These are phyloP conservation scores for Hortiboletus flavorubellus DNA, from an alignment of 768 basidiomycete genomes.

Conservation along the genomic window DNA sequence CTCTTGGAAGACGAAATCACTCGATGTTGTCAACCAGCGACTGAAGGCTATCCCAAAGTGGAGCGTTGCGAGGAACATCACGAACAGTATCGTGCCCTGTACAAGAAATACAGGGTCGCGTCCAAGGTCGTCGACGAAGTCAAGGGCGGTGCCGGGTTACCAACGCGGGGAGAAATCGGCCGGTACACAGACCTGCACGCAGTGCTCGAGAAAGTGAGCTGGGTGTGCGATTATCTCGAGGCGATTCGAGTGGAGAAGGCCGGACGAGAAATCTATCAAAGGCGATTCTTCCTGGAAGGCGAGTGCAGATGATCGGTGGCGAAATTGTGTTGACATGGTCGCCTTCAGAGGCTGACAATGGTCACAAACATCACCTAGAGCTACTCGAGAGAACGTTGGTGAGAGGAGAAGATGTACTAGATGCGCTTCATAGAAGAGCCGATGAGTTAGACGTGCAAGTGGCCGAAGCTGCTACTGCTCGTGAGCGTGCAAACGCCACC, in stretches of 20 bases:
- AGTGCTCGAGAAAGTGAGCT: conserved; percentile 18
- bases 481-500: conserved; percentile 9
- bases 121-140: conserved; percentile 23
- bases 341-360: conserved; percentile 22
- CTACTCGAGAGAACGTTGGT: conserved; percentile 28
- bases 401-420: conserved; percentile 13
- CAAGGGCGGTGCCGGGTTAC: conserved; percentile 12
- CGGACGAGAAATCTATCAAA: conserved; percentile 30
- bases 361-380: conserved; percentile 29
- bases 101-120: conserved; percentile 24
- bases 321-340: background rate
- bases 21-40: conserved; percentile 16
- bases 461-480: conserved; percentile 15
- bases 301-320: background rate
- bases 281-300: conserved; percentile 34
- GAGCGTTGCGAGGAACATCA: conserved; percentile 27
- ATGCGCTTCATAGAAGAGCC: conserved; percentile 2
- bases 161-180: conserved; percentile 14
- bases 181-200: conserved; percentile 8
- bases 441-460: conserved; percentile 4
- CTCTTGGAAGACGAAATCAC: conserved; percentile 28
- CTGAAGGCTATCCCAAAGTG: background rate
- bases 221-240: conserved; percentile 29
- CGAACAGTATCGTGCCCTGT: conserved; percentile 24
- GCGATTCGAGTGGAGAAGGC: conserved; percentile 32